Evolutionary conservation across 176 grass and related monocot genomes (phyloP).

Genomic region (Cocos nucifera): DNA sequence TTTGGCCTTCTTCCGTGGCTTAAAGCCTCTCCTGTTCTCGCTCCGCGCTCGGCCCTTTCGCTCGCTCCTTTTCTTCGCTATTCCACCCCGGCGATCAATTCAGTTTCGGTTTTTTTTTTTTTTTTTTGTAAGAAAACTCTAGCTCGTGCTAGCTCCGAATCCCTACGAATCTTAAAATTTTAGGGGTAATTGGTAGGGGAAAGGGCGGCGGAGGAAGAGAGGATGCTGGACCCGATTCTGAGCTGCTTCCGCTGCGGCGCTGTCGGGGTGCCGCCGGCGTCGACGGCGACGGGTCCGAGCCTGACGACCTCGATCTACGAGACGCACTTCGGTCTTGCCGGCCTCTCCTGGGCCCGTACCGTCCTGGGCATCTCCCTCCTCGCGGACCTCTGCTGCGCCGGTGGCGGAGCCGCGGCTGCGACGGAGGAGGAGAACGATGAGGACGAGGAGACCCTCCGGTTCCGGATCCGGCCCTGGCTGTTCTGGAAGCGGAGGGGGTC

Average conservation of each 20-base stretch:
- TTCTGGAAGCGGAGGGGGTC: conserved; percentile 49
- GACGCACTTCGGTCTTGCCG: conserved; percentile 55
- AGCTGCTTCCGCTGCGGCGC: conserved; percentile 29
- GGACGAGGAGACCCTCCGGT: conserved; percentile 37
- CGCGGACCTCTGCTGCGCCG: conserved; percentile 42
- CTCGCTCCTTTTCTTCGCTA: too few species aligned
- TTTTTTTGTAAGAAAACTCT: too few species aligned
- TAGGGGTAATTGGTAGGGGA: too few species aligned
- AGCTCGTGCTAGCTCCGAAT: too few species aligned
- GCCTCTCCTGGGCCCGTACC: conserved; percentile 61
- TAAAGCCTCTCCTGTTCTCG: too few species aligned
- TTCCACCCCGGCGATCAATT: too few species aligned
- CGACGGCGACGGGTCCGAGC: conserved; percentile 24
- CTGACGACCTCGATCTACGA: conserved; percentile 74
- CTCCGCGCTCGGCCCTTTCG: too few species aligned
- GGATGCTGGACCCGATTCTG: conserved; percentile 42
- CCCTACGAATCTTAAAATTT: too few species aligned
- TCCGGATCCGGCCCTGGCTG: conserved; percentile 58
- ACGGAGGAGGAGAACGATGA: conserved; percentile 6
- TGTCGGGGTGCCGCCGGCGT: not conserved
- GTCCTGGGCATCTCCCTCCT: conserved; percentile 61
- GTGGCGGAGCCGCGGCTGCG: not conserved
- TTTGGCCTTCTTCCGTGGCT: too few species aligned
- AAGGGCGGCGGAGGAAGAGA: not conserved
- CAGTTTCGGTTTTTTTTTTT: too few species aligned